Conservation (phyloP, 371 early-diverging fungal genomes). For the Mucor ambiguus region DNA sequence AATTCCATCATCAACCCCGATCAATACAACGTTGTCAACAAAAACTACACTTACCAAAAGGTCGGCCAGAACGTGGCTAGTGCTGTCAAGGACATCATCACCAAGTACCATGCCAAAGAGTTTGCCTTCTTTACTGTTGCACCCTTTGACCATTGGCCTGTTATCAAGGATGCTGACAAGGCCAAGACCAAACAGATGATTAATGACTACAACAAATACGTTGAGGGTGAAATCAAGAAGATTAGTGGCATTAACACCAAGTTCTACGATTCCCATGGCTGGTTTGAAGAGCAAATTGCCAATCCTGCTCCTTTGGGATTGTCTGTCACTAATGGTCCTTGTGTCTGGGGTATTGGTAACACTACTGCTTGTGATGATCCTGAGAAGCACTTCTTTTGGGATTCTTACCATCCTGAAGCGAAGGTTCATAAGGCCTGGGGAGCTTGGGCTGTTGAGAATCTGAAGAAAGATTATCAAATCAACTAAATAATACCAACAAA, state of each 20-base stretch:
- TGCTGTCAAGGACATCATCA: too few relatives aligned
- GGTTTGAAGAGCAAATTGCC: constrained; percentile 12
- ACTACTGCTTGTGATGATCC: constrained; percentile 22
- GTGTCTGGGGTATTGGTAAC: constrained; percentile 25
- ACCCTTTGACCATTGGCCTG: constrained; percentile 23
- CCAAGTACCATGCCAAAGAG: constrained; percentile 22
- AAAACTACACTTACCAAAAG: constrained; percentile 14
- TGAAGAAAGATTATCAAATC: too few relatives aligned
- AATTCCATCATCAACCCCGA: constrained; percentile 28
- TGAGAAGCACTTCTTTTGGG: constrained; percentile 22
- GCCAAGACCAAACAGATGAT: not conserved
- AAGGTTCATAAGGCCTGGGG: constrained; percentile 27
- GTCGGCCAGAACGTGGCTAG: constrained; percentile 19
- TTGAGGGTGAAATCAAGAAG: constrained; percentile 15
- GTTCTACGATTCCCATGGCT: constrained; percentile 6
- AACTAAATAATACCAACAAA: too few relatives aligned
- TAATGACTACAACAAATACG: constrained; percentile 8
- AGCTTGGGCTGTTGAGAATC: constrained; percentile 1
- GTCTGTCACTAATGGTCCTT: constrained; percentile 40
- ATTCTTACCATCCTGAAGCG: constrained; percentile 30
- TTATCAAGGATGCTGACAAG: not conserved
- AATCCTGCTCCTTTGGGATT: constrained; percentile 11
- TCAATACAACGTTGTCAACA: constrained; percentile 21
- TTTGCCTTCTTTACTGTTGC: constrained; percentile 20
- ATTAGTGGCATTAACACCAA: constrained; percentile 16